phyloP scores from a whole-genome alignment of 495 filamentous ascomycete genomes.

The Daldinia grandis region DNA sequence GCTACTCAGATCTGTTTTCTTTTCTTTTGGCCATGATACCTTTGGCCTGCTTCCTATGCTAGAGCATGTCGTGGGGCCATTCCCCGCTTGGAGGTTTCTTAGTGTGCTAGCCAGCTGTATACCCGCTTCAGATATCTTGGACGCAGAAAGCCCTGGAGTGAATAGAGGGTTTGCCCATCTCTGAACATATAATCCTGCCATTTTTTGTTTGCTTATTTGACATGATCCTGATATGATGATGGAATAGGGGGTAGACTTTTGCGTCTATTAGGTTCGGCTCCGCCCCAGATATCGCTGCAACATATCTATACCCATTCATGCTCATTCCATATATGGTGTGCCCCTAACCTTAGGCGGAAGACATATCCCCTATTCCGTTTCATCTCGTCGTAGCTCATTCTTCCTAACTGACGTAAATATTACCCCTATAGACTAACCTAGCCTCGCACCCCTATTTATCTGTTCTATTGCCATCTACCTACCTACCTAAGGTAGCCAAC shows the following conservation, averaged over 20 bases:
- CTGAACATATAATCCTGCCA: neutral
- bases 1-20: slow-evolving; percentile 15
- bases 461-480: neutral
- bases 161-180: slow-evolving; percentile 18
- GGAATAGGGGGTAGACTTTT: no score
- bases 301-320: neutral
- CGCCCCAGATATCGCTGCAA: neutral
- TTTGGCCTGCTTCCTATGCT: slow-evolving; percentile 18
- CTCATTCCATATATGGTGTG: neutral
- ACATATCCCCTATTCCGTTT: neutral
- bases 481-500: no score
- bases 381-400: slow-evolving; percentile 6
- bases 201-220: neutral
- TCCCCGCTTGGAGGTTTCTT: neutral
- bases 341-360: neutral
- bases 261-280: no score
- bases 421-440: neutral
- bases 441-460: neutral
- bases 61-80: neutral
- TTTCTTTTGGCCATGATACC: slow-evolving; percentile 33
- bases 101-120: slow-evolving; percentile 4
- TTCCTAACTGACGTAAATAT: neutral
- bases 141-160: neutral
- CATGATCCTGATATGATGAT: neutral
- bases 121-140: neutral